phyloP scores from a whole-genome alignment of 352 stramenopile genomes.

The Globisporangium lucens region DNA sequence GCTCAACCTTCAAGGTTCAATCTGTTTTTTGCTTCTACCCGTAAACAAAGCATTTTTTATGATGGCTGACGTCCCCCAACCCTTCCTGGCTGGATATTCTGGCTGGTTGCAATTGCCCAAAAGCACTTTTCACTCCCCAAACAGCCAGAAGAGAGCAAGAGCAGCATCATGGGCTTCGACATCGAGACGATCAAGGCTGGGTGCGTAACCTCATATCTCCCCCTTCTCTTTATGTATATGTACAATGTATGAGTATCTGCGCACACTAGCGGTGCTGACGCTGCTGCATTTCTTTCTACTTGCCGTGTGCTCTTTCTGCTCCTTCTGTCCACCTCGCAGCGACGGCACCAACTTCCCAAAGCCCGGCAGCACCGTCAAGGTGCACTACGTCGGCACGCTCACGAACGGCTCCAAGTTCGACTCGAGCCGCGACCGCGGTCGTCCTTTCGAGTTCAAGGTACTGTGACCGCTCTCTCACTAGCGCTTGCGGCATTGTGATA shows the following conservation, averaged over 20 bases:
- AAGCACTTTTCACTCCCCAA: constrained; percentile 5
- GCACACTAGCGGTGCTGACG: neutral
- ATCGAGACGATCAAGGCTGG: constrained; percentile 79
- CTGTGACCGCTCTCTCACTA: neutral
- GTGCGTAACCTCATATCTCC: constrained; percentile 17
- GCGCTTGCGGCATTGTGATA: neutral
- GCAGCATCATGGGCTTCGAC: constrained; percentile 16
- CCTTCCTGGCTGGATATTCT: neutral
- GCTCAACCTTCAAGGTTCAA: neutral
- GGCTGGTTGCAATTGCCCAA: neutral
- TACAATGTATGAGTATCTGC: neutral
- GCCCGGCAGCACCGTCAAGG: constrained; percentile 60
- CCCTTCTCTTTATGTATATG: neutral
- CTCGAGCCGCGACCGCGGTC: constrained; percentile 71
- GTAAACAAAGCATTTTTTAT: neutral
- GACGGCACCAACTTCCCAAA: constrained; percentile 79
- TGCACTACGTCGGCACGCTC: constrained; percentile 81
- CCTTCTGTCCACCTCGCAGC: constrained; percentile 20
- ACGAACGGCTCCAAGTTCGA: constrained; percentile 80
- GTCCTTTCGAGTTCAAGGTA: constrained; percentile 75
- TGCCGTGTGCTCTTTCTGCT: neutral
- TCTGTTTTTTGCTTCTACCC: neutral
- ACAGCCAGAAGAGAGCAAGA: constrained; percentile 5
- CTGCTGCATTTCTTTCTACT: neutral
- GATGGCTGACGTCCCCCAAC: neutral